Percentiles rank a stretch among this genome's conserved stretches.
Conservation (phyloP, 345 rosid genomes). For the Boechera stricta region DNA sequence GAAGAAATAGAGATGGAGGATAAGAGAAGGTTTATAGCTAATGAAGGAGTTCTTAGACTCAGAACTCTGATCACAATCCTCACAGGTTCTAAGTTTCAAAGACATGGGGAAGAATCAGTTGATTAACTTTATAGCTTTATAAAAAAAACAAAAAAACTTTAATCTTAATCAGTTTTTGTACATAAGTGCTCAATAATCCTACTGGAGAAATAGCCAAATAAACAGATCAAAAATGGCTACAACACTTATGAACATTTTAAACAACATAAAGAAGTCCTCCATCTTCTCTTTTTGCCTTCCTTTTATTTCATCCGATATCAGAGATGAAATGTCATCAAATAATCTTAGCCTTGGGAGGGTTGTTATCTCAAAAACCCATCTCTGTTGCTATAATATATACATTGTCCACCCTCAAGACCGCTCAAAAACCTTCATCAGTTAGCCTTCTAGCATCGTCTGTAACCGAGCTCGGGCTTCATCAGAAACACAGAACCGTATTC, state of each 20-base stretch:
- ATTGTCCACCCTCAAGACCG: constrained; percentile 31
- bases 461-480: constrained; percentile 55
- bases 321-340: constrained; percentile 35
- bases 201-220: constrained; percentile 25
- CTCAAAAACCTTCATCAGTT: constrained; percentile 10
- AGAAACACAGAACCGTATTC: constrained; percentile 65
- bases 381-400: constrained; percentile 34
- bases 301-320: constrained; percentile 32
- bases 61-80: not conserved
- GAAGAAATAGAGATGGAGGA: too few species aligned
- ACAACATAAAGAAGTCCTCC: constrained; percentile 8
- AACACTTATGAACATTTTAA: constrained; percentile 33
- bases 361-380: constrained; percentile 18
- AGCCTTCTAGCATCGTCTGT: constrained; percentile 37
- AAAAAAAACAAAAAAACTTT: not conserved
- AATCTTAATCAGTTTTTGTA: constrained; percentile 33
- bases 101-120: not conserved
- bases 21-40: not conserved
- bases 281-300: constrained; percentile 12
- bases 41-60: not conserved
- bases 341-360: constrained; percentile 4
- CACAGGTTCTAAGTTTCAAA: not conserved
- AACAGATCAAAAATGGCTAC: constrained; percentile 39
- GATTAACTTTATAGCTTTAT: constrained; percentile 4
- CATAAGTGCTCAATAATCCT: constrained; percentile 32